Percentiles rank a stretch among this genome's conserved stretches.
phyloP scores from a whole-genome alignment of 148 eudicot species.

The Linanthus parryae region DNA sequence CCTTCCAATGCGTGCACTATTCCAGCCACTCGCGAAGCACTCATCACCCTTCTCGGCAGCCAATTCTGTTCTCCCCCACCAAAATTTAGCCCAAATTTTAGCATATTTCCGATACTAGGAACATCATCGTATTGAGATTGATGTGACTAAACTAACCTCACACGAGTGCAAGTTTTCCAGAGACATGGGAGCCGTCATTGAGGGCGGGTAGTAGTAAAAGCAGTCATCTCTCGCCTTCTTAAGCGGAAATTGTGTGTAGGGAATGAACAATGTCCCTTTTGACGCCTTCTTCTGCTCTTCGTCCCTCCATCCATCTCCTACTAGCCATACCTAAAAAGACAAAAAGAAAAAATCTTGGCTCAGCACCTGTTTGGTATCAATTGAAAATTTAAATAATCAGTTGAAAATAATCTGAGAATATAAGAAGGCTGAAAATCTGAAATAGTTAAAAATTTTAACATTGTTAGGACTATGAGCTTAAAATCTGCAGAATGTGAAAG shows the following conservation, averaged over 20 bases:
- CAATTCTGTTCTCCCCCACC: background rate
- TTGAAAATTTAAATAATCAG: background rate
- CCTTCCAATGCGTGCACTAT: constrained; percentile 47
- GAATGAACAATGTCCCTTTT: constrained; percentile 56
- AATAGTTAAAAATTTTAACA: no score
- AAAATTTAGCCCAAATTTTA: background rate
- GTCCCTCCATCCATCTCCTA: constrained; percentile 50
- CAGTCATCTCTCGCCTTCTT: constrained; percentile 50
- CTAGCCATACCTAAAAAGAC: constrained; percentile 56
- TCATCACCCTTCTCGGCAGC: constrained; percentile 13
- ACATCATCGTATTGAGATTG: background rate
- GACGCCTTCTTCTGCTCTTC: constrained; percentile 53
- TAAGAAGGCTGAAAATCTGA: background rate
- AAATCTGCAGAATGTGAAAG: background rate
- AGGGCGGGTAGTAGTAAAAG: constrained; percentile 44
- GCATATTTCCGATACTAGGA: background rate
- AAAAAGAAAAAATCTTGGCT: background rate
- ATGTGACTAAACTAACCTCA: constrained; percentile 31
- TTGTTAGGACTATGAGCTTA: background rate
- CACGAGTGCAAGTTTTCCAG: constrained; percentile 62
- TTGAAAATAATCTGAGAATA: background rate
- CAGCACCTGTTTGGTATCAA: background rate
- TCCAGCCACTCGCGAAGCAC: constrained; percentile 40
- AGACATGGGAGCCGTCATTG: constrained; percentile 55
- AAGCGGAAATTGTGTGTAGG: constrained; percentile 55